Conservation (phyloP, 441 rosid species). For the Brassica balearica region DNA sequence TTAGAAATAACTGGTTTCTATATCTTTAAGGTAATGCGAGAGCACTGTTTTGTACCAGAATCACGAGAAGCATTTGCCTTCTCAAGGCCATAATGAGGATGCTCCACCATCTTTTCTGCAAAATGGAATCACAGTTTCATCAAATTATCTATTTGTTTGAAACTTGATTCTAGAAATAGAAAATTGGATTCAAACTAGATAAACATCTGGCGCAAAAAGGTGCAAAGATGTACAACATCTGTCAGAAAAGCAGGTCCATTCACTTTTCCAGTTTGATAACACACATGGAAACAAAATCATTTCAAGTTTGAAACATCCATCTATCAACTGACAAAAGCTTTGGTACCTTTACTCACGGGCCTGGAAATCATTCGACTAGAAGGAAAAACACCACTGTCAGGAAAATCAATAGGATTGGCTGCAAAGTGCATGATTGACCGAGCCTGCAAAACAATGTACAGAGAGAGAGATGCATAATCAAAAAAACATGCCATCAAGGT, state of each 20-base stretch:
- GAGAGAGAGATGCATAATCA: constrained; percentile 48
- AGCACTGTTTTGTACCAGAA: constrained; percentile 47
- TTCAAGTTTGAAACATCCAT: constrained; percentile 22
- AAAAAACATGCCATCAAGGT: constrained; percentile 44
- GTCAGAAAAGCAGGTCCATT: constrained; percentile 25
- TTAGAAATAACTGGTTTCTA: background rate
- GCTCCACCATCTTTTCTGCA: constrained; percentile 67
- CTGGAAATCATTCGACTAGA: constrained; percentile 52
- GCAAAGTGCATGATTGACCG: constrained; percentile 88
- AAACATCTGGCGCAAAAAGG: constrained; percentile 18
- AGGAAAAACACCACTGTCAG: constrained; percentile 55
- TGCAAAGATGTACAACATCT: background rate
- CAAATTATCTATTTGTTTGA: background rate
- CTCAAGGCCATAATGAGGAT: background rate
- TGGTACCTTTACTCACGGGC: constrained; percentile 59
- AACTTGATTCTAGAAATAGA: background rate
- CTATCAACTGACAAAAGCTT: constrained; percentile 24
- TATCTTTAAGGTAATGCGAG: background rate
- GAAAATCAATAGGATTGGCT: constrained; percentile 63
- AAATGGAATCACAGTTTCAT: constrained; percentile 31
- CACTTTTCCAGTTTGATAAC: constrained; percentile 21
- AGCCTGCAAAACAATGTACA: constrained; percentile 76
- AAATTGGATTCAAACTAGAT: constrained; percentile 4
- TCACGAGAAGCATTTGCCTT: constrained; percentile 49
- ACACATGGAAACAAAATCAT: constrained; percentile 23